Conservation (phyloP, 768 basidiomycete species). For the Boletellus ananas region DNA sequence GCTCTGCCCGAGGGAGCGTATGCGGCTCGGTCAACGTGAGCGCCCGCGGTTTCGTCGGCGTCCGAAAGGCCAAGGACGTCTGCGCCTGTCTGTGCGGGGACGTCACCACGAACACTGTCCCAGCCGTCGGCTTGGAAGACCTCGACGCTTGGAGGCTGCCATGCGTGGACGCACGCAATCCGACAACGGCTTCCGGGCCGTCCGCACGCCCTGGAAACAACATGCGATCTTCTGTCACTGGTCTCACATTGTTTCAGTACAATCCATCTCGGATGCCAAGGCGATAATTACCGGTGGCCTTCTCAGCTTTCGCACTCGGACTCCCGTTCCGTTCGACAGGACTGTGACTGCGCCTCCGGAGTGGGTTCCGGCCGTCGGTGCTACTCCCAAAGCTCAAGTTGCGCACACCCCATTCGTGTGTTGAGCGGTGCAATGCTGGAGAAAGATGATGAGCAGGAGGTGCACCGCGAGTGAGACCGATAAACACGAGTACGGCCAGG, state of each 20-base stretch:
- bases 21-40: slow-evolving; percentile 20
- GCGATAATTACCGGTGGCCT: slow-evolving; percentile 9
- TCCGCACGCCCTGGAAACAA: background rate
- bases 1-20: slow-evolving; percentile 17
- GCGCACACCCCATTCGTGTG: slow-evolving; percentile 54
- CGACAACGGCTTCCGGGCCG: background rate
- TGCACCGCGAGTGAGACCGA: slow-evolving; percentile 75
- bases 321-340: slow-evolving; percentile 15
- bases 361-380: slow-evolving; percentile 33
- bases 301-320: slow-evolving; percentile 11
- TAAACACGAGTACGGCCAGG: slow-evolving; percentile 79
- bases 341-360: slow-evolving; percentile 30
- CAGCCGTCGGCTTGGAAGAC: background rate
- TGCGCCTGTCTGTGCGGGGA: slow-evolving; percentile 11
- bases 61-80: slow-evolving; percentile 11
- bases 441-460: slow-evolving; percentile 33
- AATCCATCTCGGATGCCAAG: background rate
- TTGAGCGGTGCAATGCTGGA: slow-evolving; percentile 18
- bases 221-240: background rate
- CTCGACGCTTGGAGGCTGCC: background rate
- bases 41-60: slow-evolving; percentile 20
- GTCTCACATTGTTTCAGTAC: background rate
- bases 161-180: background rate
- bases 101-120: background rate
- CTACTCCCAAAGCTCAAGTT: slow-evolving; percentile 56